These are phyloP conservation scores for Mycena latifolia DNA, from an alignment of 768 basidiomycete genomes.

Conservation along the genomic window DNA sequence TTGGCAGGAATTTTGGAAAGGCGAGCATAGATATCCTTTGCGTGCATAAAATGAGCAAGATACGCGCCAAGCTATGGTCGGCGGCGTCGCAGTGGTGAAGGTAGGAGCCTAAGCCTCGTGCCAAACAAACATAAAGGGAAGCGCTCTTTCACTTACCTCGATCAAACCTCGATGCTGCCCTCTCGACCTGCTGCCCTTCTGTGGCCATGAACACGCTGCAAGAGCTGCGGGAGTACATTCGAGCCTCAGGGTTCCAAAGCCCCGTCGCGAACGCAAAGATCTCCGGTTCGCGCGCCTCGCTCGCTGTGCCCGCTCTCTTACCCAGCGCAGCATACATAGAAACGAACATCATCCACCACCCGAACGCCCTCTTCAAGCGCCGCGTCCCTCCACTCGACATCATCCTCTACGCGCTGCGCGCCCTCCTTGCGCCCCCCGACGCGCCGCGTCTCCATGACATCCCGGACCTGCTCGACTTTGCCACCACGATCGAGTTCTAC, in stretches of 20 bases:
- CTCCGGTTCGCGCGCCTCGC: not conserved
- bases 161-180: too few relatives aligned
- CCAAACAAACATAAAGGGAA: too few relatives aligned
- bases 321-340: constrained; percentile 27
- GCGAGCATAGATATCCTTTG: too few relatives aligned
- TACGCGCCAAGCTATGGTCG: too few relatives aligned
- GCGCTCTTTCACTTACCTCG: too few relatives aligned
- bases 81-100: too few relatives aligned
- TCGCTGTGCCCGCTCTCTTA: constrained; percentile 3
- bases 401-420: constrained; percentile 22
- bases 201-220: not conserved
- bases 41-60: too few relatives aligned
- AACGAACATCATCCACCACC: constrained; percentile 20
- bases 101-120: too few relatives aligned
- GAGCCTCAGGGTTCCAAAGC: not conserved
- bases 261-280: not conserved
- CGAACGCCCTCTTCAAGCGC: constrained; percentile 28
- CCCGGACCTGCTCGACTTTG: constrained; percentile 33
- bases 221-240: constrained; percentile 2
- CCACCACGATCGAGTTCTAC: constrained; percentile 33
- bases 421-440: not conserved
- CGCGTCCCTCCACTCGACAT: constrained; percentile 34
- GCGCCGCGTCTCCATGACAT: constrained; percentile 8
- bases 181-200: too few relatives aligned
- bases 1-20: too few relatives aligned